Base-by-base conservation (phyloP, 2,329 filamentous ascomycete genomes). In the Talaromyces sp. region DNA sequence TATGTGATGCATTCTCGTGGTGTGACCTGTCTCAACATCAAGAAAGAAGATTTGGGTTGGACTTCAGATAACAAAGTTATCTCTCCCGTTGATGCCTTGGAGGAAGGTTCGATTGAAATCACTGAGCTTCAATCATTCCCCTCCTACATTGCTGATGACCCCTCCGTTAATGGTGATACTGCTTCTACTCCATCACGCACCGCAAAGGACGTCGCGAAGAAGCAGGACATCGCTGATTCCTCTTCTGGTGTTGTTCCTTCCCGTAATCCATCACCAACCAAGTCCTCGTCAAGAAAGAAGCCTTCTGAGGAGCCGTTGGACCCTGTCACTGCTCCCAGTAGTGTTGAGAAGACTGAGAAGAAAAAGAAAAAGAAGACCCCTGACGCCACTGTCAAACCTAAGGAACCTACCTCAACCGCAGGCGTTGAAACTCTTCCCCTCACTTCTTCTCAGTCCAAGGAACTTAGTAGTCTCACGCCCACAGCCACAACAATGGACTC, bases 1-100 rank as follows among this genome's bases (percentile, higher is more conserved):
- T 99, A 99, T 70, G 89, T 91, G 29, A 96, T 97, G 88, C 93
- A 99, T 73, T 97, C 94, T 10, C 95, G 91, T 76, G 94, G 94
- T 56, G 91, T 97, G n/a, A 92, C 92, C 16, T 93, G 90, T 65
- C 72, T 97, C 48, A 86, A 86, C 58, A 86, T 99, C 70, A 93
- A 89, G 71, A 90, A 93, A 69, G 85, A 87, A 47, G 93, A 97
- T 73, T 80, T 99, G 44, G 94, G 95, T 27, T 97, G 92, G 92
- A 88, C 87, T 63, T 84, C 86, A 63, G 90, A 97, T 57, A 93
- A 91, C 74, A 96, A 95, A 78, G 89, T 96, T 48, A 79, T 96
- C 35, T 79, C 87, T 49, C 82, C 88, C 0, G 84, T 94, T 35
- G 86, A 96, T 71, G 92, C 90, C 2, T 80, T 90, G 40, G 80